Percentiles rank a stretch among this genome's conserved stretches.
Conservation (phyloP, 1,139 yeast species). For the Yamadazyma sp. region DNA sequence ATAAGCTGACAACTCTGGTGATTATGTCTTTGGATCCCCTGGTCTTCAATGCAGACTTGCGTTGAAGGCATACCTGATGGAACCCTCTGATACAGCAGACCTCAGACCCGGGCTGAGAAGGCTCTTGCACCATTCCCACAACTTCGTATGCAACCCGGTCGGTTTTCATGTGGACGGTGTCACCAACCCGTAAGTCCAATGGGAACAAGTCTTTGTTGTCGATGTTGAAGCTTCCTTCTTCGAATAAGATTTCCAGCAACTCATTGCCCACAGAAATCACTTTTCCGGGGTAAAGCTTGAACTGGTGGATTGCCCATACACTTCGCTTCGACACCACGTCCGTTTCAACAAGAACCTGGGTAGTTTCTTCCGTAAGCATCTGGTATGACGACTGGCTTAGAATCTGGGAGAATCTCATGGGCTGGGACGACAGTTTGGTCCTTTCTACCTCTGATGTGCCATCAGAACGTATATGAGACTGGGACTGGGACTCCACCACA, state of each 20-base stretch:
- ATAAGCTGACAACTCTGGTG: conserved; percentile 17
- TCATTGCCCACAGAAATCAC: conserved; percentile 22
- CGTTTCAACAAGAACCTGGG: conserved; percentile 15
- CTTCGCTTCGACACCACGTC: conserved; percentile 22
- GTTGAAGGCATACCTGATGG: conserved; percentile 41
- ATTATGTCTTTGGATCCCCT: conserved; percentile 5
- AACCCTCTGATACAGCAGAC: conserved; percentile 61
- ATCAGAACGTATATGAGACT: too few species aligned
- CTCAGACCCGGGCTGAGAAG: conserved; percentile 12
- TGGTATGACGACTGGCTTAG: conserved; percentile 5
- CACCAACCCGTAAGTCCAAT: conserved; percentile 40
- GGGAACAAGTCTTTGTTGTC: conserved; percentile 30
- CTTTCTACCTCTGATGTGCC: not conserved
- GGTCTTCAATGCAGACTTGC: conserved; percentile 10
- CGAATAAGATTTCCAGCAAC: conserved; percentile 31
- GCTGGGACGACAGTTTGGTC: not conserved
- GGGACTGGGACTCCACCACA: conserved; percentile 8
- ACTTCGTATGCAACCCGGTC: conserved; percentile 29
- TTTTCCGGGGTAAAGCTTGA: conserved; percentile 37
- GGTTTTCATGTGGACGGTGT: conserved; percentile 21
- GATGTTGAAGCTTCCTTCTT: conserved; percentile 30
- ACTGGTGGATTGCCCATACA: conserved; percentile 40
- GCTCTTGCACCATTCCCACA: conserved; percentile 38
- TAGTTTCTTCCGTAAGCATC: conserved; percentile 1
- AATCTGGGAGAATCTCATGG: not conserved